Conservation (phyloP, 1,284 basidiomycete species). For the Boletus smithii region DNA sequence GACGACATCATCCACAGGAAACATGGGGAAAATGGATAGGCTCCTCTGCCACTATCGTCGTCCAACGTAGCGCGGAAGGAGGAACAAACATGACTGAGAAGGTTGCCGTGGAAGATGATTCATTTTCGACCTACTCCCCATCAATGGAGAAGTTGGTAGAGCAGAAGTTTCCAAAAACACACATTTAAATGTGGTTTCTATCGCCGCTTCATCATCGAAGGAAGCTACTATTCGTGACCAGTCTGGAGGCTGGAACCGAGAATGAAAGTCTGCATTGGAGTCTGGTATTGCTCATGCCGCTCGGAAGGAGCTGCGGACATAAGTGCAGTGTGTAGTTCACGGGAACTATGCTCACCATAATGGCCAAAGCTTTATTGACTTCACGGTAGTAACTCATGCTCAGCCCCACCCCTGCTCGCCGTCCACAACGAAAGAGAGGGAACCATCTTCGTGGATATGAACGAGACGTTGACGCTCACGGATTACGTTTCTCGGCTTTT, state of each 20-base stretch:
- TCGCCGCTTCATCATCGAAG: not conserved
- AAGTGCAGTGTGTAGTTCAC: not conserved
- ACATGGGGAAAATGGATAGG: not conserved
- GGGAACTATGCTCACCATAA: not conserved
- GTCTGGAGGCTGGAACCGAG: not conserved
- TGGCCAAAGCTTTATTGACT: not conserved
- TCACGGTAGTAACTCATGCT: not conserved
- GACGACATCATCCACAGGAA: not conserved
- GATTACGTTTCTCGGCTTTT: constrained; percentile 27
- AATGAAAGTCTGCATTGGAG: not conserved
- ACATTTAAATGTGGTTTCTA: not conserved
- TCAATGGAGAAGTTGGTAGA: too few relatives aligned
- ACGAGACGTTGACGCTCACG: constrained; percentile 8
- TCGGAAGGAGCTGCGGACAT: not conserved
- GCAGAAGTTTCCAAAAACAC: too few relatives aligned
- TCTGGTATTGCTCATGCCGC: not conserved
- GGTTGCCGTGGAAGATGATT: not conserved
- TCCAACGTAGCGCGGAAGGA: not conserved
- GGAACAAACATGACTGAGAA: not conserved
- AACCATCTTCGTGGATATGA: constrained; percentile 12
- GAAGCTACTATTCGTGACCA: not conserved
- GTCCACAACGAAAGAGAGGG: constrained; percentile 22
- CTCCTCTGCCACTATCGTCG: not conserved
- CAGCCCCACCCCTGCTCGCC: constrained; percentile 1
- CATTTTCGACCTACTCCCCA: not conserved